Conservation (phyloP, 2,329 filamentous ascomycete genomes). For the Cladosporium phlei region DNA sequence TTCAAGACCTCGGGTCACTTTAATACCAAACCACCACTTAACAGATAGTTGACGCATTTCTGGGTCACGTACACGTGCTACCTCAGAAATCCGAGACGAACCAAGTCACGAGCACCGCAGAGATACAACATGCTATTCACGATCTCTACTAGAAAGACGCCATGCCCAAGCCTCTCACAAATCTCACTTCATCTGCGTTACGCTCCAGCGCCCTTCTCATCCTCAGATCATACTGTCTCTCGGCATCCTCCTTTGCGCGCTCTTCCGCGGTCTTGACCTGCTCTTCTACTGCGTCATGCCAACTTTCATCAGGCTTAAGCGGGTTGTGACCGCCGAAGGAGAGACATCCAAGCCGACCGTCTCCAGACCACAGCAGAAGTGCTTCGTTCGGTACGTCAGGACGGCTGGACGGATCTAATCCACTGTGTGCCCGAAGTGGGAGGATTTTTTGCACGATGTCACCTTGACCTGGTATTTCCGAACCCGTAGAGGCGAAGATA, state of each 20-base stretch:
- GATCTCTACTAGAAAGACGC: constrained; percentile 14
- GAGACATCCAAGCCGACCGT: constrained; percentile 68
- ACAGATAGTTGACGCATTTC: no score
- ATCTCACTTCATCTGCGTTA: constrained; percentile 74
- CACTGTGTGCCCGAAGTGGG: constrained; percentile 39
- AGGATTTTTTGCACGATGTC: constrained; percentile 79
- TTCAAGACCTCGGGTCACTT: no score
- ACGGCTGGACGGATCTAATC: constrained; percentile 6
- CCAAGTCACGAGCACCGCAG: no score
- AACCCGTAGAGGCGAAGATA: constrained; percentile 23
- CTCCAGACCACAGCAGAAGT: constrained; percentile 81
- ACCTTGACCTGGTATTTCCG: constrained; percentile 38
- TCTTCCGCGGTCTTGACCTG: constrained; percentile 46
- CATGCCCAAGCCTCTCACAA: constrained; percentile 64
- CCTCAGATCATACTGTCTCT: constrained; percentile 58
- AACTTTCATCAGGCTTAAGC: constrained; percentile 32
- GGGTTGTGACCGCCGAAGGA: constrained; percentile 39
- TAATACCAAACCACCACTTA: no score
- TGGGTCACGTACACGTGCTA: no score
- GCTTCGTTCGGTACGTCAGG: constrained; percentile 42
- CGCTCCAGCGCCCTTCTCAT: constrained; percentile 72
- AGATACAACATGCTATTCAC: no score
- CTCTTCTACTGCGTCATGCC: constrained; percentile 34
- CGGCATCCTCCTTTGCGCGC: constrained; percentile 50
- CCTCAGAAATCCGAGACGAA: no score